Conservation (phyloP, 192 early-diverging fungal species). For the Jimgerdemannia lactiflua region DNA sequence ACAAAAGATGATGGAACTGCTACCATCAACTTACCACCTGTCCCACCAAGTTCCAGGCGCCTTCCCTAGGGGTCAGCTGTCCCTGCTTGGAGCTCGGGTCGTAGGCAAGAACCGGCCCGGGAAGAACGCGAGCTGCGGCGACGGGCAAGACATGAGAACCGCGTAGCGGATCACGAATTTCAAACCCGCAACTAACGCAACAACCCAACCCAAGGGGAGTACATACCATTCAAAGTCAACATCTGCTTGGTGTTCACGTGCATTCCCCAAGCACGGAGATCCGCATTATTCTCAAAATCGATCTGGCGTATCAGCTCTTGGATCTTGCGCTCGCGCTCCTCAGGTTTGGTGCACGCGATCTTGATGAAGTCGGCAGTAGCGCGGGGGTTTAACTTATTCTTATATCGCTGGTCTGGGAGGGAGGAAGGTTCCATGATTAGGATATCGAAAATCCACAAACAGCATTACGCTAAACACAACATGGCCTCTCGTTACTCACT, state of each 20-base stretch:
- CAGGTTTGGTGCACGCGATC: conserved; percentile 83
- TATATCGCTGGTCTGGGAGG: conserved; percentile 57
- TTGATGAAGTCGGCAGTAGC: conserved; percentile 96
- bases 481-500: conserved; percentile 29
- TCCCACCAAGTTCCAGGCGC: conserved; percentile 89
- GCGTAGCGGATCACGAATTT: background rate
- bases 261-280: conserved; percentile 75
- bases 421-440: too few relatives aligned
- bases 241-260: background rate
- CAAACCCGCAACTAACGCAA: background rate
- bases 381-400: conserved; percentile 77
- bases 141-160: background rate
- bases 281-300: conserved; percentile 62
- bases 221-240: background rate
- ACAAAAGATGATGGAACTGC: background rate
- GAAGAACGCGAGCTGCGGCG: background rate
- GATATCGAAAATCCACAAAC: too few relatives aligned
- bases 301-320: conserved; percentile 64
- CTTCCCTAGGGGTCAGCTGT: conserved; percentile 57
- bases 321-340: conserved; percentile 84
- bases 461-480: too few relatives aligned
- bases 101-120: conserved; percentile 65
- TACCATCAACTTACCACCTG: conserved; percentile 51
- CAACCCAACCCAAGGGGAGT: conserved; percentile 31
- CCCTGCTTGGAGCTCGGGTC: conserved; percentile 50